Evolutionary conservation across 2,329 filamentous ascomycete genomes (phyloP).

Genomic region (Pseudocercospora fijiensis): DNA sequence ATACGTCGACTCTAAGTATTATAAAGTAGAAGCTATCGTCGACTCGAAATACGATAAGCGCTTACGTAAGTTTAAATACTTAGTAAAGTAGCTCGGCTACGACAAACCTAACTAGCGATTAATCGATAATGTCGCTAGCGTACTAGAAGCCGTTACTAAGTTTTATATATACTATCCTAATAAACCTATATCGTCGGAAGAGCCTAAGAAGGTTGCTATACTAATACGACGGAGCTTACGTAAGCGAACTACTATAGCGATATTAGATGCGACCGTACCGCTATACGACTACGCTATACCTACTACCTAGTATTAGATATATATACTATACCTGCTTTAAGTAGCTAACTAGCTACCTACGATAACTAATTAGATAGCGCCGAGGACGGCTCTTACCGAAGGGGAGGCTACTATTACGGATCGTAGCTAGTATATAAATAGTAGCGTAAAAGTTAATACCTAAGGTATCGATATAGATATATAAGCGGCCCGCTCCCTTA

Average conservation of each 20-base stretch:
- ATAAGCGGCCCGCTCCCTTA: too few species aligned
- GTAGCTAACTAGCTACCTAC: too few species aligned
- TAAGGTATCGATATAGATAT: too few species aligned
- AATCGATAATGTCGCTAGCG: background rate
- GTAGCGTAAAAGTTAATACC: too few species aligned
- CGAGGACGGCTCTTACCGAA: too few species aligned
- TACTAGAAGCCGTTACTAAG: background rate
- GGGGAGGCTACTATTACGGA: too few species aligned
- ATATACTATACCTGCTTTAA: too few species aligned
- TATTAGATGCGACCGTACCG: too few species aligned
- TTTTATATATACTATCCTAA: background rate
- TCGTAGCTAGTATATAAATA: too few species aligned
- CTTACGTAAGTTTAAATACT: background rate
- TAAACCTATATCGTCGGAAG: background rate
- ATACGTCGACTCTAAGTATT: background rate
- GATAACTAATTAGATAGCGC: too few species aligned
- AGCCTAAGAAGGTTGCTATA: background rate
- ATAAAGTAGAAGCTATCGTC: background rate
- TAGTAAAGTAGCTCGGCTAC: background rate
- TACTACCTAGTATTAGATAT: too few species aligned
- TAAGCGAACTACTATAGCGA: background rate
- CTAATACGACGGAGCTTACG: background rate
- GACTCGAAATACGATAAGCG: background rate
- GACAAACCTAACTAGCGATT: background rate
- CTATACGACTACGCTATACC: too few species aligned